Percentiles rank a stretch among this genome's conserved stretches.
These are phyloP conservation scores for Thinopyrum elongatum DNA, from an alignment of 176 grass and related monocot genomes.

Conservation along the genomic window DNA sequence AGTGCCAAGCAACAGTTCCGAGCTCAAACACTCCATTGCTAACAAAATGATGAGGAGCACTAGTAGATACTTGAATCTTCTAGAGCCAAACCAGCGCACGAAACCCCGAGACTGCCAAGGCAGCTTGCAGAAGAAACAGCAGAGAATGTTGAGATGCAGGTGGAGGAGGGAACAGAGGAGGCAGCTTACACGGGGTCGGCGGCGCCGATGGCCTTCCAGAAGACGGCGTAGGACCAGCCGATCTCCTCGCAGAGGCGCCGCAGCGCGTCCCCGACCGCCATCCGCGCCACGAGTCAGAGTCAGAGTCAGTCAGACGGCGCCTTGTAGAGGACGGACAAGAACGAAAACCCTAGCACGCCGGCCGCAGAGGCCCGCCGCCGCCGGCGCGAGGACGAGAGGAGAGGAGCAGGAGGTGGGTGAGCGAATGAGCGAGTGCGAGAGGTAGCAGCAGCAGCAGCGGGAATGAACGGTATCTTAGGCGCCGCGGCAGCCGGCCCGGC, in stretches of 20 bases:
- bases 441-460: neutral
- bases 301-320: neutral
- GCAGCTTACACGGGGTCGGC: constrained; percentile 64
- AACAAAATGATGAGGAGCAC: constrained; percentile 11
- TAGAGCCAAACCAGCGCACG: neutral
- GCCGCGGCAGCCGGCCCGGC: constrained; percentile 84
- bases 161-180: neutral
- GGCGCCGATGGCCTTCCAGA: constrained; percentile 82
- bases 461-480: constrained; percentile 50
- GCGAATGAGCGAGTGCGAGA: neutral
- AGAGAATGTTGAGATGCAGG: neutral
- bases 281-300: constrained; percentile 11
- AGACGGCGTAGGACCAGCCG: constrained; percentile 95
- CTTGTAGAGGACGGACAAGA: neutral
- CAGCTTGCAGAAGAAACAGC: neutral
- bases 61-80: neutral
- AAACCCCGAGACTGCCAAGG: neutral
- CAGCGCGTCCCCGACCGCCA: constrained; percentile 72
- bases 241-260: constrained; percentile 82
- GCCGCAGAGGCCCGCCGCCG: neutral
- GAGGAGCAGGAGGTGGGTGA: neutral
- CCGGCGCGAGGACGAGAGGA: neutral
- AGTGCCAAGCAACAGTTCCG: neutral
- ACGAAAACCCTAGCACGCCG: constrained; percentile 23
- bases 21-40: neutral